These are phyloP conservation scores for Rhinocladiella mackenziei DNA, from an alignment of 2,329 filamentous ascomycete genomes.

Conservation along the genomic window DNA sequence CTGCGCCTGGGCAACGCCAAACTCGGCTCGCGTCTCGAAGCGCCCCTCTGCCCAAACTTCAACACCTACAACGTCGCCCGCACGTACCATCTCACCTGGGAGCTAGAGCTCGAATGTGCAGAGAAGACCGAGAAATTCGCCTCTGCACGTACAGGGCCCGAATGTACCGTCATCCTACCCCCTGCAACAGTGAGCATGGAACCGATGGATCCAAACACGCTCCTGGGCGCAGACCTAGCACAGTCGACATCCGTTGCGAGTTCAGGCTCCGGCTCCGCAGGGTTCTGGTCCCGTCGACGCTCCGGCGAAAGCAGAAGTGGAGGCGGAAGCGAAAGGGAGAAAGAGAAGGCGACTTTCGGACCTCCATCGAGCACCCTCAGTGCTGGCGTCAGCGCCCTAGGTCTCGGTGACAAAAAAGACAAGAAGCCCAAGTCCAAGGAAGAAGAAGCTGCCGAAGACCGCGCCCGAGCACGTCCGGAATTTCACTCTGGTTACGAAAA, in stretches of 20 bases:
- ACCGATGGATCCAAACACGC: too few species aligned
- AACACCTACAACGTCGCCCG: conserved; percentile 25
- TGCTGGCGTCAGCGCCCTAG: background rate
- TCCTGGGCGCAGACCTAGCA: too few species aligned
- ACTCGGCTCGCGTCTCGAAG: conserved; percentile 20
- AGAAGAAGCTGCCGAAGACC: conserved; percentile 4
- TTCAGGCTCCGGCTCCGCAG: background rate
- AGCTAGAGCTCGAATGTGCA: conserved; percentile 25
- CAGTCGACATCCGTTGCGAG: too few species aligned
- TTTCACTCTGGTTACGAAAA: background rate
- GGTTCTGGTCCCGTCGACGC: background rate
- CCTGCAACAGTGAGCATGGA: conserved; percentile 11
- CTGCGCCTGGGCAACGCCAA: conserved; percentile 20
- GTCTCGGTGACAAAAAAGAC: background rate
- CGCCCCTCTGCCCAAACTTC: conserved; percentile 24
- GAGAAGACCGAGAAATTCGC: conserved; percentile 20
- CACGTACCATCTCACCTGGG: conserved; percentile 22
- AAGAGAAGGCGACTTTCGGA: background rate
- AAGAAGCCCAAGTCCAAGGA: background rate
- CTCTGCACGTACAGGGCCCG: conserved; percentile 6
- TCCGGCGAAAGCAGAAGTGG: background rate
- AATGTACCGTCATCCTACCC: conserved; percentile 13
- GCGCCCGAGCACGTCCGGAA: background rate
- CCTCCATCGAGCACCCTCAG: too few species aligned
- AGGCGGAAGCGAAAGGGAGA: background rate